Evolutionary conservation across 164 flowering plant species (phyloP).

Genomic region (Paratinospora sagittata): DNA sequence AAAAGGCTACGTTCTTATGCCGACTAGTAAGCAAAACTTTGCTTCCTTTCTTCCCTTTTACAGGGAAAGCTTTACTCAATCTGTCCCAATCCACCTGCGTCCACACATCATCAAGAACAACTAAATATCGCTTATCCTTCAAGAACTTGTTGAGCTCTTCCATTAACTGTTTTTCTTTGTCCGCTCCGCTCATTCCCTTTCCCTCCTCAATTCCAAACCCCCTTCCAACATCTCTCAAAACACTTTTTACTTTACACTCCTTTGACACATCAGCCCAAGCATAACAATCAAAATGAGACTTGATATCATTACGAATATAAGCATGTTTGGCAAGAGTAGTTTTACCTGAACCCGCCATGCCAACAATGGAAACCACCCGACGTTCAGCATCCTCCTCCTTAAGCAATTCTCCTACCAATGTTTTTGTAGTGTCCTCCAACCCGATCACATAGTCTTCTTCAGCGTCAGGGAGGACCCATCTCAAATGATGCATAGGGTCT

Average conservation of each 20-base stretch:
- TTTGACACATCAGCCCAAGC: conserved; percentile 18
- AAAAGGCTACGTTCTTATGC: conserved; percentile 17
- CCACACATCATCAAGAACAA: conserved; percentile 46
- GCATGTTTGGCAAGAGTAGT: too few species aligned
- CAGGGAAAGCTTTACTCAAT: too few species aligned
- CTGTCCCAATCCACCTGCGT: too few species aligned
- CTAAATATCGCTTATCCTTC: conserved; percentile 10
- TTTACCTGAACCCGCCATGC: too few species aligned
- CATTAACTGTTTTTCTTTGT: too few species aligned
- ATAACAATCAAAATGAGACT: not conserved
- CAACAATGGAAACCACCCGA: not conserved
- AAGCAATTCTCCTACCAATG: not conserved
- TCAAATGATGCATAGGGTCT: too few species aligned
- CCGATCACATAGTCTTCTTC: too few species aligned
- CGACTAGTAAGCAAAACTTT: conserved; percentile 38
- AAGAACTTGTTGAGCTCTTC: not conserved
- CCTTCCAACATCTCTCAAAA: conserved; percentile 5
- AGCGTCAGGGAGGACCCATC: too few species aligned
- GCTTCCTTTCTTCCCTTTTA: conserved; percentile 25
- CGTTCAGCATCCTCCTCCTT: not conserved
- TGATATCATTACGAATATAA: too few species aligned
- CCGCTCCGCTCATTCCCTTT: not conserved
- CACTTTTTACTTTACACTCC: not conserved
- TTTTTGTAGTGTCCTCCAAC: not conserved
- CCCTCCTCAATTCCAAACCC: not conserved